phyloP scores from a whole-genome alignment of 352 stramenopile genomes.

The Globisporangium yorkense region DNA sequence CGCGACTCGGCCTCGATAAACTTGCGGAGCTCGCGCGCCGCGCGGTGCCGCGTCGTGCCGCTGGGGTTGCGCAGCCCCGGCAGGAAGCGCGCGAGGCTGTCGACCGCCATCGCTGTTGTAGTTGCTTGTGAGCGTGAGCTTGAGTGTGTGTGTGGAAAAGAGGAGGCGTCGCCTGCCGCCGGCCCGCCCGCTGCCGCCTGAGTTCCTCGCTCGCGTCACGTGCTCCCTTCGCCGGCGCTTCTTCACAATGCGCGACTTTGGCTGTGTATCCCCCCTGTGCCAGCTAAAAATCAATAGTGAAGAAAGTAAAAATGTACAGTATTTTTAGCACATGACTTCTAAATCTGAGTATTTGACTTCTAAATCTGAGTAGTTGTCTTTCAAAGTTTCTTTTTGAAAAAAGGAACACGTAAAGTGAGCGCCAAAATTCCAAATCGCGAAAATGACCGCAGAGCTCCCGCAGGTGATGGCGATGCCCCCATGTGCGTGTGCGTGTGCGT shows the following conservation, averaged over 20 bases:
- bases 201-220: background rate
- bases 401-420: too few species aligned
- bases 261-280: background rate
- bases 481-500: background rate
- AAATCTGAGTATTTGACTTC: too few species aligned
- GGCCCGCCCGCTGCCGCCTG: too few species aligned
- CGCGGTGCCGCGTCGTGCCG: constrained; percentile 50
- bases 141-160: background rate
- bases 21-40: constrained; percentile 66
- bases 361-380: too few species aligned
- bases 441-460: background rate
- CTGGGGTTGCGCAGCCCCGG: constrained; percentile 65
- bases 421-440: background rate
- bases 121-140: background rate
- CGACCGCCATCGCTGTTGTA: constrained; percentile 11
- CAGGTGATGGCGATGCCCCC: background rate
- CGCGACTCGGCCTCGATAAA: constrained; percentile 86
- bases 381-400: too few species aligned
- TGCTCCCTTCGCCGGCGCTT: background rate
- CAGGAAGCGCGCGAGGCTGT: constrained; percentile 73
- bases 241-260: background rate
- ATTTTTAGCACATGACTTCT: too few species aligned
- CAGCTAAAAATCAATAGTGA: too few species aligned
- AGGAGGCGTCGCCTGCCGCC: too few species aligned
- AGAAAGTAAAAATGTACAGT: too few species aligned